phyloP scores from a whole-genome alignment of 495 filamentous ascomycete genomes.

The Tuber melanosporum region DNA sequence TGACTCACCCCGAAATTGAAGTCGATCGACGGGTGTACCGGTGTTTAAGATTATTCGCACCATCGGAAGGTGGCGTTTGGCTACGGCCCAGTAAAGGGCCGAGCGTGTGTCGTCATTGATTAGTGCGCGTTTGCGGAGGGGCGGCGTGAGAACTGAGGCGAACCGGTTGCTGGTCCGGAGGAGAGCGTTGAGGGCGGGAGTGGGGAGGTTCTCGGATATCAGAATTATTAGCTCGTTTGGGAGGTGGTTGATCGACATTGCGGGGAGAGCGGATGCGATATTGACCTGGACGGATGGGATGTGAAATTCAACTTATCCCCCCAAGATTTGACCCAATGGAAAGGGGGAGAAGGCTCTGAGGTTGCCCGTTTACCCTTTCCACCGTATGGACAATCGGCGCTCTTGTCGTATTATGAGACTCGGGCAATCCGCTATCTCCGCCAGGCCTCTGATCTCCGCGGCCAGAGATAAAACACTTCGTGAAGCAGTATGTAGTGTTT shows the following conservation, averaged over 20 bases:
- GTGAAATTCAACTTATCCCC: too few species aligned
- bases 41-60: conserved; percentile 19
- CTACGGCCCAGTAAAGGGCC: conserved; percentile 21
- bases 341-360: too few species aligned
- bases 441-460: too few species aligned
- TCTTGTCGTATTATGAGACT: too few species aligned
- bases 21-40: conserved; percentile 5
- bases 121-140: conserved; percentile 17
- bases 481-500: too few species aligned
- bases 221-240: conserved; percentile 30
- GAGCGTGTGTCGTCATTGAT: conserved; percentile 13
- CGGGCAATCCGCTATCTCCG: too few species aligned
- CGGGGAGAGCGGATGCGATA: background rate
- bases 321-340: too few species aligned
- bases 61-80: conserved; percentile 11
- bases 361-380: too few species aligned
- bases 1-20: background rate
- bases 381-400: too few species aligned
- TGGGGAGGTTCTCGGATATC: conserved; percentile 24
- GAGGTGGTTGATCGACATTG: conserved; percentile 21
- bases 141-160: conserved; percentile 14
- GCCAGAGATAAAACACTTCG: too few species aligned
- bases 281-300: background rate
- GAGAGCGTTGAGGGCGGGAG: conserved; percentile 19
- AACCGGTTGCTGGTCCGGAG: conserved; percentile 24